These are phyloP conservation scores for Ceratocystis harringtonii DNA, from an alignment of 2,329 filamentous ascomycete genomes.

Conservation along the genomic window DNA sequence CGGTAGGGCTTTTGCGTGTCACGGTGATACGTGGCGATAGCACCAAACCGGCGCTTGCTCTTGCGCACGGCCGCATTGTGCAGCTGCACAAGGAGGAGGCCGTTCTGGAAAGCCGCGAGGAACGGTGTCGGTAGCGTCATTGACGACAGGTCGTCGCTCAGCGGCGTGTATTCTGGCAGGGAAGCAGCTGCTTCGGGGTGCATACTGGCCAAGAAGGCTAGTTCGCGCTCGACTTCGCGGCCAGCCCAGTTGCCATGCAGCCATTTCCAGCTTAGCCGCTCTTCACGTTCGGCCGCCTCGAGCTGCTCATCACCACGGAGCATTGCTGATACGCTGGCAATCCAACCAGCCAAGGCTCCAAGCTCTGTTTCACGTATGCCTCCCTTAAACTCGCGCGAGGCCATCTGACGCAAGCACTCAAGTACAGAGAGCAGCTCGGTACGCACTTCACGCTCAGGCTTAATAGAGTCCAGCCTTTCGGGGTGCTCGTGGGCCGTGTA, in stretches of 20 bases:
- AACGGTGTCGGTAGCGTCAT: constrained; percentile 53
- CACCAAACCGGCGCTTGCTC: constrained; percentile 73
- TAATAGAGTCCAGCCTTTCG: constrained; percentile 71
- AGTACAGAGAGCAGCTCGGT: constrained; percentile 72
- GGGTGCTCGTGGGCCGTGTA: constrained; percentile 87
- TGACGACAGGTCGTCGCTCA: constrained; percentile 14
- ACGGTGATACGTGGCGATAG: constrained; percentile 78
- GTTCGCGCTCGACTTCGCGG: constrained; percentile 61
- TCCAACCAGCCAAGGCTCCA: constrained; percentile 62
- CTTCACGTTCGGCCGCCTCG: constrained; percentile 54
- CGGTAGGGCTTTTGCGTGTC: constrained; percentile 92
- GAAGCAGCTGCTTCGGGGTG: constrained; percentile 24
- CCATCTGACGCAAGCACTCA: constrained; percentile 85
- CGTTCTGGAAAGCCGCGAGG: constrained; percentile 58
- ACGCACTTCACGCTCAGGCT: constrained; percentile 71
- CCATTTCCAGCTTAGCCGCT: constrained; percentile 69
- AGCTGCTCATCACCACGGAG: constrained; percentile 62
- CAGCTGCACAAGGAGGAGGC: constrained; percentile 65
- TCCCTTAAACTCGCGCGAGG: constrained; percentile 68
- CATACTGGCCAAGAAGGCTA: constrained; percentile 68
- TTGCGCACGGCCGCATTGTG: constrained; percentile 81
- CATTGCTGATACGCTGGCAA: constrained; percentile 61
- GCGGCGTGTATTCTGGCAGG: constrained; percentile 50
- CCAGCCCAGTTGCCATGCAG: constrained; percentile 56
- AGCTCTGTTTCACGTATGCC: constrained; percentile 70